Conservation (phyloP, 2,329 filamentous ascomycete species). For the Helicocarpus griseus region DNA sequence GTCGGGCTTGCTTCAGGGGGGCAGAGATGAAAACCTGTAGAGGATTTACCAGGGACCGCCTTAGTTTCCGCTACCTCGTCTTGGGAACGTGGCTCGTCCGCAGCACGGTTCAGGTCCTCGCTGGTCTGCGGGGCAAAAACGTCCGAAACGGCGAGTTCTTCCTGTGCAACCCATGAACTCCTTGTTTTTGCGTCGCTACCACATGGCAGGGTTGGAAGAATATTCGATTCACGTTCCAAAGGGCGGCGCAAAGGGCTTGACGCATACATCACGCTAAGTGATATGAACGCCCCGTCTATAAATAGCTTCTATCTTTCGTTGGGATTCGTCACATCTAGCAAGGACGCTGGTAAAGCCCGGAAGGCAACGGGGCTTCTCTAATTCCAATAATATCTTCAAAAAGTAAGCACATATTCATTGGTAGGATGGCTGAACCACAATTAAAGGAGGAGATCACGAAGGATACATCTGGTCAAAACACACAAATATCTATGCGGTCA, state of each 20-base stretch:
- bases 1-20: conserved; percentile 8
- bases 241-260: conserved; percentile 5
- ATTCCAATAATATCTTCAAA: not conserved
- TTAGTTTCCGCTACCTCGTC: not conserved
- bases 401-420: not conserved
- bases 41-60: not conserved
- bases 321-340: not conserved
- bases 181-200: conserved; percentile 2
- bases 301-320: not conserved
- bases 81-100: not conserved
- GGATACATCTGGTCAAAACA: not conserved
- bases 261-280: conserved; percentile 1
- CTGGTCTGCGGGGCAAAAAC: conserved; percentile 14
- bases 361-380: not conserved
- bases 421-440: not conserved
- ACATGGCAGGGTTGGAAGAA: conserved; percentile 4
- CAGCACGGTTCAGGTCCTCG: conserved; percentile 1
- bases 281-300: not conserved
- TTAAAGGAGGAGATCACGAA: not conserved
- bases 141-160: conserved; percentile 14
- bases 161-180: conserved; percentile 9
- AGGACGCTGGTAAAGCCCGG: not conserved
- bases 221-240: conserved; percentile 5
- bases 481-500: conserved; percentile 4
- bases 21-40: conserved; percentile 7